Base-by-base conservation (phyloP, 1,139 yeast genomes). In the Hanseniaspora uvarum region DNA sequence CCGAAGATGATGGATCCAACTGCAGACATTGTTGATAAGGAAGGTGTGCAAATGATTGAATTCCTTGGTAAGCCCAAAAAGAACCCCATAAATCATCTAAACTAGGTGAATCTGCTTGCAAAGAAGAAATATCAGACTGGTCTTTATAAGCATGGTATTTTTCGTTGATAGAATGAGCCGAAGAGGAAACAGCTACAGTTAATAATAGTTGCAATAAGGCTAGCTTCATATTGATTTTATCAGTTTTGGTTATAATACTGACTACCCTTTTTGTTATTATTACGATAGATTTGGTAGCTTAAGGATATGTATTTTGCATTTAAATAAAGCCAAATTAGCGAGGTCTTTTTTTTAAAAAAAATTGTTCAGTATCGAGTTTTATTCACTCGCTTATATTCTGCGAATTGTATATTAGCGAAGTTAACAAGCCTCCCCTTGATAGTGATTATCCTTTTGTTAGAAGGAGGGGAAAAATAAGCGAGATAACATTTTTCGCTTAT, bases 31-130 rank as follows among this genome's bases (percentile, higher is more conserved):
- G 72, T 45, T 75, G 71, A 59, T 77, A 74, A 33, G 80, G 79
- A 53, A 83, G 68, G 59, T 84, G 89, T 4, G 92, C 92, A 72
- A 82, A 84, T 0, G 92, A 80, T 60, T 79, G 75, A 52, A 83
- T 74, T 1, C 92, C 92, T 59, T 76, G 77, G 61, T 80, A 81
- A 12, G 83, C 82, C 85, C 86, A 80, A 33, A 74, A 76, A 47
- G 72, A 73, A 1, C 79, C 84, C 86, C 86, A 81, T 57, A 76
- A 67, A 6, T 79, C 77, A 31, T 74, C 69, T 26, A 80, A 65
- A 5, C 74, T 36, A 8, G 52, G 39, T 26, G 26, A 21, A 5
- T 48, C 14, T 10, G 33, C 12, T 3, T 33, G 11, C 11, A 40
- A 2, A 3, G 34, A n/a, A 14, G 46, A 30, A 24, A 40, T 21